phyloP scores from a whole-genome alignment of 208 protist genomes.

The Endotrypanum monterogeii region DNA sequence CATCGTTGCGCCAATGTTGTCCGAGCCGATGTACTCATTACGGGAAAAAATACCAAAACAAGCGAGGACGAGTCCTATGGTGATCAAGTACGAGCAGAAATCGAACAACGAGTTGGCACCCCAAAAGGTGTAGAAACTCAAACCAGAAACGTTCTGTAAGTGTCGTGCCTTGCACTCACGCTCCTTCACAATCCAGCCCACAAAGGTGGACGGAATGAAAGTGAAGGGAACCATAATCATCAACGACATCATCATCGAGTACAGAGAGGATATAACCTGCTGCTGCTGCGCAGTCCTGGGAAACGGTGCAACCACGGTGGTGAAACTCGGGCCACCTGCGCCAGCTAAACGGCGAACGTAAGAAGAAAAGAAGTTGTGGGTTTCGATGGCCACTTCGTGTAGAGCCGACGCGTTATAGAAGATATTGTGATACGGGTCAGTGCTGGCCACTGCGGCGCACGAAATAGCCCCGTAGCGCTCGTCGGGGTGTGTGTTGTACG shows the following conservation, averaged over 20 bases:
- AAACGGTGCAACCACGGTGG: background rate
- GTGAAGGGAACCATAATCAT: conserved; percentile 65
- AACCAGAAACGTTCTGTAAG: conserved; percentile 65
- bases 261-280: background rate
- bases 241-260: conserved; percentile 22
- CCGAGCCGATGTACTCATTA: conserved; percentile 35
- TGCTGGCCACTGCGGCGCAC: background rate
- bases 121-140: conserved; percentile 62
- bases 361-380: conserved; percentile 40
- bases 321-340: background rate
- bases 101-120: conserved; percentile 59
- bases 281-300: background rate
- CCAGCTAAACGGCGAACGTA: conserved; percentile 13
- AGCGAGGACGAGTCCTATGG: conserved; percentile 27
- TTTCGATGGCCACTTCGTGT: conserved; percentile 42
- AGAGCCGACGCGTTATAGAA: conserved; percentile 47
- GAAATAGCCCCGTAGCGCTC: background rate
- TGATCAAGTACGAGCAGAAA: conserved; percentile 37
- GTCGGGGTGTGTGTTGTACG: conserved; percentile 9
- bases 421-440: background rate
- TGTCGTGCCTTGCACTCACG: conserved; percentile 57
- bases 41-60: conserved; percentile 42
- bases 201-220: conserved; percentile 51
- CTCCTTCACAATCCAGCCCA: conserved; percentile 76
- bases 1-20: conserved; percentile 26